Conservation (phyloP, 2,329 filamentous ascomycete species). For the Lachnellula arida region DNA sequence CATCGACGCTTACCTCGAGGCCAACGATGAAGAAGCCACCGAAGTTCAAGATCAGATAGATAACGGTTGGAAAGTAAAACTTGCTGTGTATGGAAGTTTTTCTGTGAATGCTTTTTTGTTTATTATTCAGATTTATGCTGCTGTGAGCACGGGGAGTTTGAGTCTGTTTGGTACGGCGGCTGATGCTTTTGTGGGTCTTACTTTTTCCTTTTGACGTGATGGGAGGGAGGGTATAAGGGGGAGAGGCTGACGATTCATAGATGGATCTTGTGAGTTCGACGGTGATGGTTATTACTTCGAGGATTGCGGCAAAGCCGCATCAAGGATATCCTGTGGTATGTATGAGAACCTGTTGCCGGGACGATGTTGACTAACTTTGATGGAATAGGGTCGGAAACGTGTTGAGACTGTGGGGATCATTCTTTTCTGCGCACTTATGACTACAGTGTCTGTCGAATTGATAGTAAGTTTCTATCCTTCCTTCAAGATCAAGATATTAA, state of each 20-base stretch:
- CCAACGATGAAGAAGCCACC: slow-evolving; percentile 49
- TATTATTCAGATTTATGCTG: slow-evolving; percentile 54
- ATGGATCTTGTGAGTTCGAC: slow-evolving; percentile 61
- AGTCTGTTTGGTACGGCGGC: slow-evolving; percentile 62
- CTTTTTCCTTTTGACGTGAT: too few species aligned
- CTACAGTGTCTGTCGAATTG: slow-evolving; percentile 59
- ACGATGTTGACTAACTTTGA: not conserved
- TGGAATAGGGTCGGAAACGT: slow-evolving; percentile 48
- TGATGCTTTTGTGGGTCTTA: slow-evolving; percentile 51
- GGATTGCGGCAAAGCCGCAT: slow-evolving; percentile 54
- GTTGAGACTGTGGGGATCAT: slow-evolving; percentile 63
- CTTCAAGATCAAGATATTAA: slow-evolving; percentile 19
- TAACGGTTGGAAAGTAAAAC: slow-evolving; percentile 47
- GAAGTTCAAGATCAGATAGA: slow-evolving; percentile 46
- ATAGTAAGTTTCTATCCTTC: slow-evolving; percentile 39
- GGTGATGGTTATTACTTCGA: slow-evolving; percentile 57
- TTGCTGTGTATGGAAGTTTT: slow-evolving; percentile 50
- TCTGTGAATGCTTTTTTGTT: slow-evolving; percentile 50
- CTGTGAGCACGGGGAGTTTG: slow-evolving; percentile 53
- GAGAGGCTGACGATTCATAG: slow-evolving; percentile 17
- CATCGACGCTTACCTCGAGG: slow-evolving; percentile 50
- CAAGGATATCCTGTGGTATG: slow-evolving; percentile 57
- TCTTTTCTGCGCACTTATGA: slow-evolving; percentile 63
- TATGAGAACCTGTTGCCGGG: slow-evolving; percentile 1
- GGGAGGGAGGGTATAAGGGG: too few species aligned